A percentile compares a stretch with the other conserved stretches of the same genome.
Conservation (phyloP, 116 monocot species). For the Thalassia testudinum region DNA sequence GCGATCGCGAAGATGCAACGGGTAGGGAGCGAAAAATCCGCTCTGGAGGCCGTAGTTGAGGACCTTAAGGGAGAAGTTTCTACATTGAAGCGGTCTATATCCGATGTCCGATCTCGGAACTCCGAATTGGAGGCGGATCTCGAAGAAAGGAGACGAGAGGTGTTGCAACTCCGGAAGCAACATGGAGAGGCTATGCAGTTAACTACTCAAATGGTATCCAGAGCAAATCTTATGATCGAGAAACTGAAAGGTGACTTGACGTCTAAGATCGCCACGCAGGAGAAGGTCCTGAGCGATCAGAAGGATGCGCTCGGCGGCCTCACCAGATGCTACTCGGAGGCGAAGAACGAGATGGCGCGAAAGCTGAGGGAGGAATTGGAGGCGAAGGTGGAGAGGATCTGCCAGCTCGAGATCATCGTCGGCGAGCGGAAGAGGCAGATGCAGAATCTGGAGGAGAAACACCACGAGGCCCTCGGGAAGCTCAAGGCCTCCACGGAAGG, state of each 20-base stretch:
- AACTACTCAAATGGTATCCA: constrained; percentile 2
- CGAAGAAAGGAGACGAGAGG: constrained; percentile 14
- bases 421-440: constrained; percentile 33
- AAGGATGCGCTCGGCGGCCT: constrained; percentile 12
- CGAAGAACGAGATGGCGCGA: constrained; percentile 16
- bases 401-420: constrained; percentile 11
- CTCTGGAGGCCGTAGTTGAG: constrained; percentile 12
- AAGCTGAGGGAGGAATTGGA: constrained; percentile 13
- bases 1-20: constrained; percentile 5
- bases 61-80: constrained; percentile 14
- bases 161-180: constrained; percentile 6
- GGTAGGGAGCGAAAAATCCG: constrained; percentile 4
- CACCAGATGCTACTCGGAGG: constrained; percentile 8
- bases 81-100: constrained; percentile 8
- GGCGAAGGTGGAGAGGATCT: constrained; percentile 22
- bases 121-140: constrained; percentile 16
- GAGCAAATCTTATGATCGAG: constrained; percentile 3
- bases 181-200: constrained; percentile 14
- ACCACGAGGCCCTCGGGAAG: constrained; percentile 19
- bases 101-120: constrained; percentile 11
- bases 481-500: constrained; percentile 21
- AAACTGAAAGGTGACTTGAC: constrained; percentile 11
- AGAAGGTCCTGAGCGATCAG: constrained; percentile 10
- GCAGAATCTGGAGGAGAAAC: constrained; percentile 13
- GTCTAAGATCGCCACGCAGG: constrained; percentile 11